phyloP scores from a whole-genome alignment of 2,329 filamentous ascomycete species.

The Aspergillus proliferans region DNA sequence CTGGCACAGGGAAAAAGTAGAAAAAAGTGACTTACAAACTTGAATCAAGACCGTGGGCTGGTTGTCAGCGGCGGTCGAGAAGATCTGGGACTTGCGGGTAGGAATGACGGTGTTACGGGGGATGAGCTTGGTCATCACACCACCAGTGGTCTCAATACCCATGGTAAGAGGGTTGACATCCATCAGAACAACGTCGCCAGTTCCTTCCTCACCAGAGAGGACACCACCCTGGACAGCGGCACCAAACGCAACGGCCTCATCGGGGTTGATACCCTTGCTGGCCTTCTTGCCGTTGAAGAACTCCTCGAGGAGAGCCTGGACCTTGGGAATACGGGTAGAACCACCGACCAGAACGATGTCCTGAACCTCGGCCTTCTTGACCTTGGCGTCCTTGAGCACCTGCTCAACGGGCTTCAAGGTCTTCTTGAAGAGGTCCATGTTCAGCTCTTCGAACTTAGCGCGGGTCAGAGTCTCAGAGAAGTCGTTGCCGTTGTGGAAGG shows the following conservation, averaged over 20 bases:
- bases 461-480: constrained; percentile 97
- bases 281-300: constrained; percentile 95
- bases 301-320: constrained; percentile 88
- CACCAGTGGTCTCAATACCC: constrained; percentile 94
- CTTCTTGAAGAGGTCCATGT: constrained; percentile 99
- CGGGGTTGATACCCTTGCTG: constrained; percentile 98
- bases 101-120: constrained; percentile 91
- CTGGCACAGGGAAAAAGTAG: background rate
- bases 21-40: constrained; percentile 53
- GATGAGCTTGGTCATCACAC: constrained; percentile 96
- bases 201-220: constrained; percentile 78
- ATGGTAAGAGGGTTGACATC: constrained; percentile 95
- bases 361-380: constrained; percentile 90
- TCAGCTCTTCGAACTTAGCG: constrained; percentile 98
- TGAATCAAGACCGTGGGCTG: constrained; percentile 93
- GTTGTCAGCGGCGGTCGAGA: constrained; percentile 94
- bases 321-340: constrained; percentile 98
- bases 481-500: constrained; percentile 93
- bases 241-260: constrained; percentile 97
- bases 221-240: constrained; percentile 96
- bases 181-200: constrained; percentile 81
- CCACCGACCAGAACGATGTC: constrained; percentile 98
- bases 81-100: constrained; percentile 95
- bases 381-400: constrained; percentile 95
- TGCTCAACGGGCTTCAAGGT: constrained; percentile 98